phyloP scores from a whole-genome alignment of 352 stramenopile genomes.

The Pythium aphanidermatum region DNA sequence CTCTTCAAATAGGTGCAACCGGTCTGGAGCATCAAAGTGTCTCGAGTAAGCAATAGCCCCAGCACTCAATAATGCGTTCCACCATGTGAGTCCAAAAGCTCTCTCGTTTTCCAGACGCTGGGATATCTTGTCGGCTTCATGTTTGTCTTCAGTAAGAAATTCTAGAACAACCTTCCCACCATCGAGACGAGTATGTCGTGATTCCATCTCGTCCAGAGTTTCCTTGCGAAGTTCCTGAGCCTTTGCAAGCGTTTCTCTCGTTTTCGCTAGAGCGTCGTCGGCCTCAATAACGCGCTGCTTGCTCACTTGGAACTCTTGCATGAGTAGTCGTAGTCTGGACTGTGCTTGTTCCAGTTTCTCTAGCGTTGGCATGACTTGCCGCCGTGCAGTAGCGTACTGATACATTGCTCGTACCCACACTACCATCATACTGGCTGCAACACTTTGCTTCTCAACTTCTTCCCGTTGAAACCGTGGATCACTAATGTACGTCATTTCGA shows the following conservation, averaged over 20 bases:
- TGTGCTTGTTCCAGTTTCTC: slow-evolving; percentile 62
- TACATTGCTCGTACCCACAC: slow-evolving; percentile 67
- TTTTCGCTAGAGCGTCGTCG: slow-evolving; percentile 24
- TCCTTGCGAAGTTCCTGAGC: slow-evolving; percentile 23
- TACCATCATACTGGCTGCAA: slow-evolving; percentile 73
- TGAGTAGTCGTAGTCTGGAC: slow-evolving; percentile 35
- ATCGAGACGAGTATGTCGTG: slow-evolving; percentile 17
- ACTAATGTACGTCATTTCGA: slow-evolving; percentile 42
- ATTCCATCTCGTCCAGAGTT: slow-evolving; percentile 32
- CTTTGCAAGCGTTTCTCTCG: slow-evolving; percentile 20
- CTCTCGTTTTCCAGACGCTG: slow-evolving; percentile 14
- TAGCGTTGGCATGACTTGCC: slow-evolving; percentile 54
- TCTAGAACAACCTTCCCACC: slow-evolving; percentile 30
- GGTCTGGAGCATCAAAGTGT: slow-evolving; percentile 11
- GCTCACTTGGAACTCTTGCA: slow-evolving; percentile 63
- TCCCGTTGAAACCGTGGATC: slow-evolving; percentile 53
- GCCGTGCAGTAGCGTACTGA: slow-evolving; percentile 43
- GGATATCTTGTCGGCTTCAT: slow-evolving; percentile 11
- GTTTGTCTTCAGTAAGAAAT: slow-evolving; percentile 31
- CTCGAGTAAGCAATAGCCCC: slow-evolving; percentile 31
- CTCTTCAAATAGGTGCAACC: slow-evolving; percentile 14
- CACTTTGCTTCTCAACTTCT: slow-evolving; percentile 71
- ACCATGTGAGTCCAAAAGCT: slow-evolving; percentile 25
- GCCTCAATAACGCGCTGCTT: slow-evolving; percentile 51
- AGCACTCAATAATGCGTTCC: slow-evolving; percentile 51